Conservation (phyloP, 768 basidiomycete species). For the Piloderma croceum region DNA sequence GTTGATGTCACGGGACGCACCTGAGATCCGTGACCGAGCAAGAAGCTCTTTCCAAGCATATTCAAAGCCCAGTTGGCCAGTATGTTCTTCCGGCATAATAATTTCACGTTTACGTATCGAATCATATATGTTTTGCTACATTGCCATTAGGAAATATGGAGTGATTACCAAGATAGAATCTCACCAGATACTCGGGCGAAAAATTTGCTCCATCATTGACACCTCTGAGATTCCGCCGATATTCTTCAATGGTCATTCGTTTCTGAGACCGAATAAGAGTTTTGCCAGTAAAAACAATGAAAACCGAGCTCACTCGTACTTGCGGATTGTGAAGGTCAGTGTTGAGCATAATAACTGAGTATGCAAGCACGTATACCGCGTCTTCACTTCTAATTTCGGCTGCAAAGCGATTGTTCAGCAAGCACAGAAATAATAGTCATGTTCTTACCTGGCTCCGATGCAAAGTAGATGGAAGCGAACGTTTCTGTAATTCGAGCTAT, state of each 20-base stretch:
- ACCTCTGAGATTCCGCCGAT: constrained; percentile 84
- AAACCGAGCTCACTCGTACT: constrained; percentile 54
- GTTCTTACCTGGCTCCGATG: constrained; percentile 66
- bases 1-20: constrained; percentile 32
- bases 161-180: constrained; percentile 11
- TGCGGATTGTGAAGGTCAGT: constrained; percentile 96
- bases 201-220: constrained; percentile 87
- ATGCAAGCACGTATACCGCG: constrained; percentile 89
- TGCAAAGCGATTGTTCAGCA: constrained; percentile 22
- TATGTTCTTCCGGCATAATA: constrained; percentile 96
- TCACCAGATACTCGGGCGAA: constrained; percentile 76
- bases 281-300: neutral
- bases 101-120: constrained; percentile 93
- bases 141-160: constrained; percentile 6
- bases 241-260: constrained; percentile 96
- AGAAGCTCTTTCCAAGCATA: constrained; percentile 98
- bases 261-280: constrained; percentile 50
- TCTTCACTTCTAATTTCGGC: constrained; percentile 89
- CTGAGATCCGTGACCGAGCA: constrained; percentile 71
- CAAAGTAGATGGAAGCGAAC: constrained; percentile 89
- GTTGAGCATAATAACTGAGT: constrained; percentile 96
- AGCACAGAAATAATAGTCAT: neutral
- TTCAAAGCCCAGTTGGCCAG: constrained; percentile 93
- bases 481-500: constrained; percentile 91
- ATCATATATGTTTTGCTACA: constrained; percentile 84